A percentile compares a stretch with the other conserved stretches of the same genome.
phyloP scores from a whole-genome alignment of 2,329 filamentous ascomycete genomes.

The Orbilia quercus region DNA sequence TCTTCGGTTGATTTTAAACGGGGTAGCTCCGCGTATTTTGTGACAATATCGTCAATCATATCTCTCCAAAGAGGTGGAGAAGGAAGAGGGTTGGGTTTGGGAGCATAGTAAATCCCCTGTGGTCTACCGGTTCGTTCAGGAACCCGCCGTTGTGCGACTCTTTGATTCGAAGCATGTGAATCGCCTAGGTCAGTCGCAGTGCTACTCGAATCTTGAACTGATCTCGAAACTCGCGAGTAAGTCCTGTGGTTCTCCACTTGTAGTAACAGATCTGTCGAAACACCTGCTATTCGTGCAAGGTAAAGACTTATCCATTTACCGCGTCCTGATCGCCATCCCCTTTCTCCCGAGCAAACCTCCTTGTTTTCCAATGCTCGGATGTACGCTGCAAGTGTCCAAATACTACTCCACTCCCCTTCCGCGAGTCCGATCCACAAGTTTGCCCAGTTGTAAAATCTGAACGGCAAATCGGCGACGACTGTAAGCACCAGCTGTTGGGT shows the following conservation, averaged over 20 bases:
- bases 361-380: constrained; percentile 6
- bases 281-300: not conserved
- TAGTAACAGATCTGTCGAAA: constrained; percentile 3
- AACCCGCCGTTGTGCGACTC: not conserved
- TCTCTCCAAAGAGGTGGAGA: not conserved
- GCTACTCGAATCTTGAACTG: too few relatives aligned
- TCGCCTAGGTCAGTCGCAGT: too few relatives aligned
- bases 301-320: constrained; percentile 24
- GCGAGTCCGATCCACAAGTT: constrained; percentile 34
- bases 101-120: constrained; percentile 17
- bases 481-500: constrained; percentile 13
- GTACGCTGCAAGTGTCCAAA: constrained; percentile 26
- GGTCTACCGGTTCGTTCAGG: not conserved
- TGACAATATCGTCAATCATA: constrained; percentile 21
- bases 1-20: constrained; percentile 21
- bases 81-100: too few relatives aligned
- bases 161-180: not conserved
- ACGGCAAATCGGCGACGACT: constrained; percentile 25
- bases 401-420: constrained; percentile 18
- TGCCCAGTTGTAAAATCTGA: constrained; percentile 23
- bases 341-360: not conserved
- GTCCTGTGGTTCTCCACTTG: not conserved
- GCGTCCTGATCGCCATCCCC: constrained; percentile 7
- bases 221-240: too few relatives aligned
- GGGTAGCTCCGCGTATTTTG: constrained; percentile 33